Evolutionary conservation across 148 eudicot genomes (phyloP).

Genomic region (Heliosperma pusillum): DNA sequence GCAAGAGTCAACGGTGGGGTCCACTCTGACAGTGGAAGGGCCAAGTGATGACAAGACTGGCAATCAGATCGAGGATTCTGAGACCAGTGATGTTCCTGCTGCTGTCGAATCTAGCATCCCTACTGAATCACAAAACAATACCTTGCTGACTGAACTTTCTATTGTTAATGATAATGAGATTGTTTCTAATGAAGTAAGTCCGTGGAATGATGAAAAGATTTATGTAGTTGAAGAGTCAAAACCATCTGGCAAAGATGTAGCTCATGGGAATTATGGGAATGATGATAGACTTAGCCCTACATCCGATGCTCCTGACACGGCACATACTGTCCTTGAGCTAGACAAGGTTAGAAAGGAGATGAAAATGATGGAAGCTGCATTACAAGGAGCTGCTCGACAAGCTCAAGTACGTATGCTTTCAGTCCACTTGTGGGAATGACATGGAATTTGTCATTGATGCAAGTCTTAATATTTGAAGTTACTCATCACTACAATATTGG

Average conservation of each 20-base stretch:
- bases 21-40: constrained; percentile 32
- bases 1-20: constrained; percentile 30
- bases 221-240: constrained; percentile 33
- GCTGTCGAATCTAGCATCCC: constrained; percentile 34
- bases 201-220: constrained; percentile 29
- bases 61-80: constrained; percentile 29
- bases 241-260: constrained; percentile 26
- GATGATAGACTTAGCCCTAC: constrained; percentile 42
- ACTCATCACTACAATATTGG: not conserved
- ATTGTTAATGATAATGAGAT: constrained; percentile 34
- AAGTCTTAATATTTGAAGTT: not conserved
- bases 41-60: constrained; percentile 31
- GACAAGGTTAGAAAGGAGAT: constrained; percentile 82
- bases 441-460: not conserved
- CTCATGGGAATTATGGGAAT: constrained; percentile 37
- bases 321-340: constrained; percentile 51
- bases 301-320: constrained; percentile 40
- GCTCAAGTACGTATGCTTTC: constrained; percentile 65
- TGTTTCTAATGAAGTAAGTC: constrained; percentile 34
- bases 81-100: constrained; percentile 21
- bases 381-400: constrained; percentile 96
- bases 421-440: constrained; percentile 1
- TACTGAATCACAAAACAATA: constrained; percentile 26
- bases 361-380: constrained; percentile 96
- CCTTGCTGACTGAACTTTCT: constrained; percentile 28